Conservation (phyloP, 2,329 filamentous ascomycete species). For the Neofusicoccum ribis region DNA sequence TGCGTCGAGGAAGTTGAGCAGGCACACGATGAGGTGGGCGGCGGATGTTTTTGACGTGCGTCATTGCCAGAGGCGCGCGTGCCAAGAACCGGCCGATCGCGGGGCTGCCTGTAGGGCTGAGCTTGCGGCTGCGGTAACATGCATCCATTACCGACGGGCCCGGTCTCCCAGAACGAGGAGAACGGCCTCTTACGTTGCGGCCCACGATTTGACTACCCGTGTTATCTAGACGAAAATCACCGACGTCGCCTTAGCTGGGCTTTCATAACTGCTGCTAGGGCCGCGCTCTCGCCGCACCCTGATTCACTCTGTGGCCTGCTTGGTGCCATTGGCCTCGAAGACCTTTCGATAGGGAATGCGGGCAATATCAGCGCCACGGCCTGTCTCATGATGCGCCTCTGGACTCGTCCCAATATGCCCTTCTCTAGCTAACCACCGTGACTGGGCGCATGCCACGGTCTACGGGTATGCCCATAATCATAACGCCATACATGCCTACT, state of each 20-base stretch:
- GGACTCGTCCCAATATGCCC: background rate
- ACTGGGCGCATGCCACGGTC: background rate
- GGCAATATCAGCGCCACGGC: background rate
- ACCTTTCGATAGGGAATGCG: background rate
- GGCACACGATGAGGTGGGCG: background rate
- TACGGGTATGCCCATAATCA: constrained; percentile 8
- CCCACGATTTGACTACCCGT: background rate
- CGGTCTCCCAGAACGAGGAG: background rate
- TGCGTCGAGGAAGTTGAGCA: background rate
- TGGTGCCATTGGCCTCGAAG: background rate
- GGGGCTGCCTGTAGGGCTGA: constrained; percentile 10
- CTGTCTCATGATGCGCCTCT: background rate
- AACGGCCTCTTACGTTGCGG: background rate
- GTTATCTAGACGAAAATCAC: background rate
- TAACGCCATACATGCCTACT: constrained; percentile 17
- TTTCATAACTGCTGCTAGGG: background rate
- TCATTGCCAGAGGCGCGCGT: constrained; percentile 2
- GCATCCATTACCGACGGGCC: background rate
- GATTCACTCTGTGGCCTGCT: background rate
- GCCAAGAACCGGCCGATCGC: constrained; percentile 16
- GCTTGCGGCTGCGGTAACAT: background rate
- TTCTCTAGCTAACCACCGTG: background rate
- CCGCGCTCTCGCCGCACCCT: background rate
- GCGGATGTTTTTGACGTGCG: constrained; percentile 15
- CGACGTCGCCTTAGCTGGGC: background rate